phyloP scores from a whole-genome alignment of 2,329 filamentous ascomycete genomes.

The Apiospora rasikravindrae region DNA sequence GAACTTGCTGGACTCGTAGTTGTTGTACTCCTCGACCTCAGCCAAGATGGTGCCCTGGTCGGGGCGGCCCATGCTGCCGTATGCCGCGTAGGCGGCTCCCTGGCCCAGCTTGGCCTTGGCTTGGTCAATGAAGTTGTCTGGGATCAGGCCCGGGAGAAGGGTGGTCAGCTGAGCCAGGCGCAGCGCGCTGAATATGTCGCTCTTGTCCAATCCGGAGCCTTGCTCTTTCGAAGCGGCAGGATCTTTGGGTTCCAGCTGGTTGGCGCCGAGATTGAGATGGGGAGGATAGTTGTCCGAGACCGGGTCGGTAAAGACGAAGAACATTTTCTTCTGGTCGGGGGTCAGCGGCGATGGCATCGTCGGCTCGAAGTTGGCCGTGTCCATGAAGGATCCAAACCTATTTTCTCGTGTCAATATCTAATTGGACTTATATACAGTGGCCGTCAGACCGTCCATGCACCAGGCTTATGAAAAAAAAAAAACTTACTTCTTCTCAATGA shows the following conservation, averaged over 20 bases:
- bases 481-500: conserved; percentile 17
- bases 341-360: conserved; percentile 1
- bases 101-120: conserved; percentile 38
- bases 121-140: conserved; percentile 37
- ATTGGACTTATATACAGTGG: too few relatives aligned
- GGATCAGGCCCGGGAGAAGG: conserved; percentile 30
- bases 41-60: conserved; percentile 39
- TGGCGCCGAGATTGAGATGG: conserved; percentile 11
- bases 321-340: conserved; percentile 10
- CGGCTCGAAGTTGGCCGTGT: conserved; percentile 19
- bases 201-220: neutral
- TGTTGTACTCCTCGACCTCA: conserved; percentile 31
- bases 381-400: conserved; percentile 14
- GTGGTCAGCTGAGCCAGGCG: conserved; percentile 8
- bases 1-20: neutral
- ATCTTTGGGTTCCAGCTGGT: neutral
- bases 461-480: neutral
- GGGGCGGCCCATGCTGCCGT: conserved; percentile 29
- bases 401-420: neutral
- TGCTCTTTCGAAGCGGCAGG: neutral
- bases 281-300: conserved; percentile 10
- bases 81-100: conserved; percentile 31
- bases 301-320: conserved; percentile 18
- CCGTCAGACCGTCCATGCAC: neutral
- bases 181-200: neutral